Base-by-base conservation (phyloP, 2,329 filamentous ascomycete genomes). In the Cercospora sesami region DNA sequence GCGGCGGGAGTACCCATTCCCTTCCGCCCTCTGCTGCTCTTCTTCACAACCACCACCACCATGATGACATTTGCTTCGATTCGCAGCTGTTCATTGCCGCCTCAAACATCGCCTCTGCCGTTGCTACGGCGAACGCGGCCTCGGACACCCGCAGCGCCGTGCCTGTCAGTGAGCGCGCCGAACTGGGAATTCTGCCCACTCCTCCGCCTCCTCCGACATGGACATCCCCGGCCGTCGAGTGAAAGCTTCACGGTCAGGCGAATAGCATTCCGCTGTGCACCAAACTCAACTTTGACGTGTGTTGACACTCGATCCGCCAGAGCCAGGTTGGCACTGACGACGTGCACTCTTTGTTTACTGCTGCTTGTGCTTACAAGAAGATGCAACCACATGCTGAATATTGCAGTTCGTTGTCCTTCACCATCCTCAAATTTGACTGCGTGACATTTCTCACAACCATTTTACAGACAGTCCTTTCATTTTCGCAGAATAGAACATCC, bases 311-410 rank as follows among this genome's bases (percentile, higher is more conserved):
- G 28, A 28, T 55, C 28, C 9, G 48, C 14, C 30, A 31, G 55
- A 36, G 31, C 31, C 28, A 12, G 31, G 55, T 33, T 59, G 55
- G 28, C 31, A 36, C 18, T 10, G 28, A 33, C 31, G 30, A 36
- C n/a, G 28, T n/a, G 18, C n/a, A 21, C 16, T 14, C 30, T 64
- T 64, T 64, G 62, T 64, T 64, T 64, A 64, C 62, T 42, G 16
- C 30, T 64, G 62, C 9, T 21, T 18, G 28, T 42, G 61, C 48
- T 39, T 53, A 63, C 61, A 57, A 63, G 28, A 39, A 57, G 61
- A 53, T 18, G 33, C 26, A 48, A 30, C 10, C 18, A 16, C 30
- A n/a, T 30, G n/a, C 39, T 9, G 36, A 30, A 42, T n/a, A 53
- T 31, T n/a, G 33, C 23, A 26, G 60, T 23, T 53, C 42, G 10